Evolutionary conservation across 2,329 filamentous ascomycete species (phyloP).

Genomic region (Coniochaeta hoffmannii): DNA sequence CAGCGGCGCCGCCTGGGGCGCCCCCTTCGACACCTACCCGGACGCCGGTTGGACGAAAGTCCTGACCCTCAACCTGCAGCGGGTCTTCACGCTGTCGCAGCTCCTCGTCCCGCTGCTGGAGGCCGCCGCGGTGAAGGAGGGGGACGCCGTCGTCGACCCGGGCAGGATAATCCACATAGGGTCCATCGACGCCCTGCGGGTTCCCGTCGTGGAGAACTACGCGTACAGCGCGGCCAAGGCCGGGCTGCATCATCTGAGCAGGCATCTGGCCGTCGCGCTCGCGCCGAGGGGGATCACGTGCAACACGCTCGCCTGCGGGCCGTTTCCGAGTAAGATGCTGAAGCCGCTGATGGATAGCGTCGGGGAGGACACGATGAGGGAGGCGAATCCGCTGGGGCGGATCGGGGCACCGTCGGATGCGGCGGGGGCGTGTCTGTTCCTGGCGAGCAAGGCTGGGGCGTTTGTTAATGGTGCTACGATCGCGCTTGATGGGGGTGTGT

Average conservation of each 20-base stretch:
- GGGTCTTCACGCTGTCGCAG: slow-evolving; percentile 61
- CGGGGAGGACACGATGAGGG: slow-evolving; percentile 45
- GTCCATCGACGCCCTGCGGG: slow-evolving; percentile 53
- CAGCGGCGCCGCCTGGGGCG: slow-evolving; percentile 58
- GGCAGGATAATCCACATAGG: slow-evolving; percentile 59
- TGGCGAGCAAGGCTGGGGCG: slow-evolving; percentile 56
- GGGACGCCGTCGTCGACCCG: slow-evolving; percentile 30
- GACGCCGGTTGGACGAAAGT: slow-evolving; percentile 51
- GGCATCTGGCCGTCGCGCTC: slow-evolving; percentile 52
- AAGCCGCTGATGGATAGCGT: slow-evolving; percentile 48
- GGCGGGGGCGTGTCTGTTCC: slow-evolving; percentile 63
- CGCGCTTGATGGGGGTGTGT: slow-evolving; percentile 51
- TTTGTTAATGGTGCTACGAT: slow-evolving; percentile 61
- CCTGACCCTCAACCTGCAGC: slow-evolving; percentile 59
- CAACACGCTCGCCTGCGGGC: slow-evolving; percentile 66
- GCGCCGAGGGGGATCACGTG: slow-evolving; percentile 53
- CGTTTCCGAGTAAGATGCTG: slow-evolving; percentile 66
- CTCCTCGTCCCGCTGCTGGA: slow-evolving; percentile 51
- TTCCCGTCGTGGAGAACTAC: slow-evolving; percentile 51
- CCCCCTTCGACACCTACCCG: slow-evolving; percentile 50
- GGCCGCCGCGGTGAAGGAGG: slow-evolving; percentile 25
- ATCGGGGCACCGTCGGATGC: slow-evolving; percentile 64
- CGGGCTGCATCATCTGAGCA: slow-evolving; percentile 54
- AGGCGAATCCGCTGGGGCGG: slow-evolving; percentile 55
- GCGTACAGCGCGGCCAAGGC: slow-evolving; percentile 57